Conservation (phyloP, 2,329 filamentous ascomycete genomes). For the Fusarium sp. region DNA sequence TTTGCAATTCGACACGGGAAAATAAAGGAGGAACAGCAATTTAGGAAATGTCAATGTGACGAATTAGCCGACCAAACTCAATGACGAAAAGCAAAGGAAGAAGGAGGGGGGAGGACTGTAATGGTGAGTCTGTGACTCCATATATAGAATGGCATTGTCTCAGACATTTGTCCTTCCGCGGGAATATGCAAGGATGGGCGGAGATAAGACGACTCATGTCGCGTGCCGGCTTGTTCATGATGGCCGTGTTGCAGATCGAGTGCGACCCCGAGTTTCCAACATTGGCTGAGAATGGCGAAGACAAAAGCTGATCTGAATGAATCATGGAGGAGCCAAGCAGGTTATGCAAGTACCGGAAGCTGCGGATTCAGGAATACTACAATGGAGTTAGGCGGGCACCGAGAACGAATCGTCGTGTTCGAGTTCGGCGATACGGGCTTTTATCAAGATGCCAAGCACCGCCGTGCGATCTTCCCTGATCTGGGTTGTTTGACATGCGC, state of each 20-base stretch:
- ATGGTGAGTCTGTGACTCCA: slow-evolving; percentile 25
- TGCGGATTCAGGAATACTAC: slow-evolving; percentile 18
- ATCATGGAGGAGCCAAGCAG: slow-evolving; percentile 1
- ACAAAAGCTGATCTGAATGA: background rate
- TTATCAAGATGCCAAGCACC: slow-evolving; percentile 23
- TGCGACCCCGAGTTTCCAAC: background rate
- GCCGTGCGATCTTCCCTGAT: background rate
- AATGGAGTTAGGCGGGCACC: slow-evolving; percentile 6
- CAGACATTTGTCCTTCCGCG: slow-evolving; percentile 2
- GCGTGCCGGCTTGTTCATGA: background rate
- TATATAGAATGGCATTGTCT: slow-evolving; percentile 12
- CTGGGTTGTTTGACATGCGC: background rate
- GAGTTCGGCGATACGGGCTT: slow-evolving; percentile 19
- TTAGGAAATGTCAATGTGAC: background rate
- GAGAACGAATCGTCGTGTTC: slow-evolving; percentile 26
- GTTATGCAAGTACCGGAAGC: slow-evolving; percentile 23
- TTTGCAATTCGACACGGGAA: slow-evolving; percentile 1
- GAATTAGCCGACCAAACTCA: background rate
- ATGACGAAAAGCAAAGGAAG: background rate
- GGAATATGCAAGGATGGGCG: slow-evolving; percentile 1
- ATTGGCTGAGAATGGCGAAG: background rate
- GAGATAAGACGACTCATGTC: background rate
- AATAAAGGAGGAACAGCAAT: background rate
- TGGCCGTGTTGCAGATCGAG: background rate
- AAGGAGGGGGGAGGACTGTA: background rate